Evolutionary conservation across 768 basidiomycete genomes (phyloP).

Genomic region (Lyophyllum shimeji): DNA sequence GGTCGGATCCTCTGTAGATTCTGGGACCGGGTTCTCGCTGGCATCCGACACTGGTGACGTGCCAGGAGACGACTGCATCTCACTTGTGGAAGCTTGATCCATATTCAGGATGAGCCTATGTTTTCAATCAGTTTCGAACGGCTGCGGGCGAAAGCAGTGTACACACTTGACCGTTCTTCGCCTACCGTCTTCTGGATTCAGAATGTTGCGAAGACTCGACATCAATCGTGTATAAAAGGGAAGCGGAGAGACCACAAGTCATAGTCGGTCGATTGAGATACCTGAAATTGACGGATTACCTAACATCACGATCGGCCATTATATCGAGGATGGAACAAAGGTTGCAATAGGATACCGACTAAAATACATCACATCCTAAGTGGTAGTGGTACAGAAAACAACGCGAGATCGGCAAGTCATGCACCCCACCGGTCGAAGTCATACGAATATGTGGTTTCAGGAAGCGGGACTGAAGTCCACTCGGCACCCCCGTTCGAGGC

Average conservation of each 20-base stretch:
- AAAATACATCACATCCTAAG: slow-evolving; percentile 8
- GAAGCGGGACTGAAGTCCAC: slow-evolving; percentile 14
- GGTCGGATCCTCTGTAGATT: slow-evolving; percentile 21
- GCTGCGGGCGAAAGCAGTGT: slow-evolving; percentile 5
- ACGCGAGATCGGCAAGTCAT: slow-evolving; percentile 6
- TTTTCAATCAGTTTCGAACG: slow-evolving; percentile 17
- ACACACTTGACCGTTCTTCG: slow-evolving; percentile 43
- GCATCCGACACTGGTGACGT: slow-evolving; percentile 31
- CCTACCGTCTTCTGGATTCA: slow-evolving; percentile 51
- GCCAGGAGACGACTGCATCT: slow-evolving; percentile 28
- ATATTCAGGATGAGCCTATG: slow-evolving; percentile 27
- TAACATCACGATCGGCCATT: slow-evolving; percentile 22
- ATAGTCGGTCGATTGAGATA: slow-evolving; percentile 28
- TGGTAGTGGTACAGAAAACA: slow-evolving; percentile 4
- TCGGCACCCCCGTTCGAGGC: not conserved
- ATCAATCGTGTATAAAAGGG: slow-evolving; percentile 31
- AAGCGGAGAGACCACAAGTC: slow-evolving; percentile 25
- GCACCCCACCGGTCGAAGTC: slow-evolving; percentile 17
- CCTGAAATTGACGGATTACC: slow-evolving; percentile 17
- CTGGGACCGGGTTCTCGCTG: slow-evolving; percentile 28
- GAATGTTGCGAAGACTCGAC: slow-evolving; percentile 55
- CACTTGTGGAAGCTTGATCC: slow-evolving; percentile 27
- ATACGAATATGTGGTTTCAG: slow-evolving; percentile 16
- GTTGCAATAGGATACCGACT: slow-evolving; percentile 1
- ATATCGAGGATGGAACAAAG: slow-evolving; percentile 15